Percentiles rank a stretch among this genome's conserved stretches.
phyloP scores from a whole-genome alignment of 805 yeast genomes.

The Ogataea sp. region DNA sequence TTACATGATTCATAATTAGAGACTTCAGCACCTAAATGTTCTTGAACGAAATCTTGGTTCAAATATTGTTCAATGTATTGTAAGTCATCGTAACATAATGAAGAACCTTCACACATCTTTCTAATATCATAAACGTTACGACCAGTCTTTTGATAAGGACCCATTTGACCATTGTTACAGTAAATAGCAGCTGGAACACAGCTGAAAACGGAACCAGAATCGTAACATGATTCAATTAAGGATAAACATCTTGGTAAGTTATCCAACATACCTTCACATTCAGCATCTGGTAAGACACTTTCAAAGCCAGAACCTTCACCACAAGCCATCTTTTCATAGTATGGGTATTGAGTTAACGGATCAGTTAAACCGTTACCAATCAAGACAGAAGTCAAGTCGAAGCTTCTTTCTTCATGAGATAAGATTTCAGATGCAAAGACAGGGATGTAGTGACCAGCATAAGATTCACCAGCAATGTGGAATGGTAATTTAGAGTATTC shows the following conservation, averaged over 20 bases:
- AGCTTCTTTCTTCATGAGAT: constrained; percentile 43
- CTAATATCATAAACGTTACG: constrained; percentile 62
- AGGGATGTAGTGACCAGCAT: constrained; percentile 81
- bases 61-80: constrained; percentile 42
- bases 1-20: constrained; percentile 44
- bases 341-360: constrained; percentile 67
- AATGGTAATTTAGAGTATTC: constrained; percentile 49
- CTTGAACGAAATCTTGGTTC: constrained; percentile 45
- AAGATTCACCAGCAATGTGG: constrained; percentile 81
- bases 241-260: constrained; percentile 58
- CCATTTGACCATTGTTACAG: constrained; percentile 54
- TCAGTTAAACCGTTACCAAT: constrained; percentile 94
- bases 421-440: constrained; percentile 52
- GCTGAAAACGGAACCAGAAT: constrained; percentile 43
- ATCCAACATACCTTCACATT: constrained; percentile 56
- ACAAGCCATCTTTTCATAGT: constrained; percentile 92
- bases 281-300: constrained; percentile 60
- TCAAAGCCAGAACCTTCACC: constrained; percentile 74
- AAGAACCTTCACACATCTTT: constrained; percentile 40
- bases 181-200: constrained; percentile 60
- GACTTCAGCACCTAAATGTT: constrained; percentile 48
- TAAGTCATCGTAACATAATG: constrained; percentile 45
- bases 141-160: constrained; percentile 50
- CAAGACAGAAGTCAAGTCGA: constrained; percentile 67
- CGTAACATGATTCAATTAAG: constrained; percentile 60